A percentile compares a stretch with the other conserved stretches of the same genome.
Evolutionary conservation across 1,284 basidiomycete genomes (phyloP).

Genomic region (Paramarasmius palmivorus): DNA sequence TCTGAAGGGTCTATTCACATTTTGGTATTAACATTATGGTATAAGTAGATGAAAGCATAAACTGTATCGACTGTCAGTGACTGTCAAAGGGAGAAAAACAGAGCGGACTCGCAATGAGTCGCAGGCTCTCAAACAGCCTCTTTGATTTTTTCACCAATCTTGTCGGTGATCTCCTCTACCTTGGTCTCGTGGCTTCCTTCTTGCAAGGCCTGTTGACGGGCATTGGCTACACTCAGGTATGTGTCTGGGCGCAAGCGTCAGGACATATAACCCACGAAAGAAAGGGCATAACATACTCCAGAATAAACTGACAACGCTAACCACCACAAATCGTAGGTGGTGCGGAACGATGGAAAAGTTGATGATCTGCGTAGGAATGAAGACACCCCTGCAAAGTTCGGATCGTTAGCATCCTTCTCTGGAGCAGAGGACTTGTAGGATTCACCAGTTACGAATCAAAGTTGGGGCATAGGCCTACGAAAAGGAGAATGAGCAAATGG

Average conservation of each 20-base stretch:
- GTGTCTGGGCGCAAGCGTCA: conserved; percentile 9
- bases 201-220: conserved; percentile 10
- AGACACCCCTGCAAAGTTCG: conserved; percentile 60
- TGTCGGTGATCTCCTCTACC: background rate
- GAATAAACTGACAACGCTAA: conserved; percentile 81
- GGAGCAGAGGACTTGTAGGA: background rate
- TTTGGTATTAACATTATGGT: too few species aligned
- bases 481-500: background rate
- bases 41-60: too few species aligned
- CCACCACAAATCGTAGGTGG: conserved; percentile 77
- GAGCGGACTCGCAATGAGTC: too few species aligned
- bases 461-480: conserved; percentile 67
- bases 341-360: conserved; percentile 82
- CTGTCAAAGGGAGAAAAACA: too few species aligned
- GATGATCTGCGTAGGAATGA: conserved; percentile 78
- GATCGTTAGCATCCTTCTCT: background rate
- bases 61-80: too few species aligned
- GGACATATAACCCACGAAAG: background rate
- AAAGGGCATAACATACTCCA: conserved; percentile 64
- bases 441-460: conserved; percentile 72
- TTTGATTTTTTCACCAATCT: background rate
- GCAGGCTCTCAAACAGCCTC: too few species aligned
- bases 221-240: conserved; percentile 17
- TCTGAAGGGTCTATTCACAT: too few species aligned
- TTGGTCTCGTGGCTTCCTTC: background rate